These are phyloP conservation scores for Alternaria panax DNA, from an alignment of 2,329 filamentous ascomycete species.

Conservation along the genomic window DNA sequence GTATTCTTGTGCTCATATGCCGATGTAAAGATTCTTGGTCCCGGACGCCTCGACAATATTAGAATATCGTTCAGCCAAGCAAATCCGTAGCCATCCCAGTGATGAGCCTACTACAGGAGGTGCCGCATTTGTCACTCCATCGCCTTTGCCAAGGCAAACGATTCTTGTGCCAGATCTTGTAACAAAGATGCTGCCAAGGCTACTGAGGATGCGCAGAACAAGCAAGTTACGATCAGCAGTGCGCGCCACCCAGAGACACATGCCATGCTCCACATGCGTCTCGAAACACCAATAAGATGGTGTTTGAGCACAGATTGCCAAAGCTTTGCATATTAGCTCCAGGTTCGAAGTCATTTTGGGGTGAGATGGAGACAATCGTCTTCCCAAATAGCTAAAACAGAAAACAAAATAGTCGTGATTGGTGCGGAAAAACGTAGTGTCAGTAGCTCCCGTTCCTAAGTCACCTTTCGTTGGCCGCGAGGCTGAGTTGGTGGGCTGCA, in stretches of 20 bases:
- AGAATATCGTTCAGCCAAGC: not conserved
- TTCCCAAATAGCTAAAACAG: slow-evolving; percentile 4
- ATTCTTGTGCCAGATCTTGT: slow-evolving; percentile 3
- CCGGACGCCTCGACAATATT: not conserved
- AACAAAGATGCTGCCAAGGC: not conserved
- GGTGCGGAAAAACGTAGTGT: not conserved
- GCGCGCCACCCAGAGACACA: not conserved
- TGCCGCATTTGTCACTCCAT: not conserved
- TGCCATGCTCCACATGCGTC: not conserved
- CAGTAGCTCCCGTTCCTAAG: not conserved
- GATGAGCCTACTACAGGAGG: not conserved
- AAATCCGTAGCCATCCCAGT: not conserved
- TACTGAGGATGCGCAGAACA: not conserved
- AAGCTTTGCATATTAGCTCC: not conserved
- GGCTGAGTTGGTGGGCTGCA: not conserved
- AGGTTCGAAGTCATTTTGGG: not conserved
- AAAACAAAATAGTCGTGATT: slow-evolving; percentile 6
- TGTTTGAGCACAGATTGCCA: not conserved
- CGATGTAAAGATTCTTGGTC: not conserved
- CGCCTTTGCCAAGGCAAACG: not conserved
- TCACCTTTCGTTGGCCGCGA: not conserved
- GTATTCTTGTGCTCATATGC: not conserved
- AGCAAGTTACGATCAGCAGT: not conserved
- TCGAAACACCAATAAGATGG: not conserved
- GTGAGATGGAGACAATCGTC: not conserved